phyloP scores from a whole-genome alignment of 2,329 filamentous ascomycete species.

The Penicillium expansum region DNA sequence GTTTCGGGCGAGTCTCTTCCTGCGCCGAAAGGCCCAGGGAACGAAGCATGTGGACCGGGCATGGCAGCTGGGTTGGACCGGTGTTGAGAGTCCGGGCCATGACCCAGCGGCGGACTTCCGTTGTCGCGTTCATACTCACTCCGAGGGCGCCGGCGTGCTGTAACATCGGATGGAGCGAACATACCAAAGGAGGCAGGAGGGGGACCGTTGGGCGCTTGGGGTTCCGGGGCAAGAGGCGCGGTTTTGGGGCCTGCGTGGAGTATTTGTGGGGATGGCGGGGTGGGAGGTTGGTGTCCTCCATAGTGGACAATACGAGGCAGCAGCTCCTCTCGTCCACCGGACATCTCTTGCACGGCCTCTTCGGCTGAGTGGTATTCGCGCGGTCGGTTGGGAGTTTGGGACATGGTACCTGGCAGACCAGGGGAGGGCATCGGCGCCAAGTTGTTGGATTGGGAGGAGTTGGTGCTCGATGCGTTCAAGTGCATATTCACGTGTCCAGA shows the following conservation, averaged over 20 bases:
- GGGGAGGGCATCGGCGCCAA: conserved; percentile 74
- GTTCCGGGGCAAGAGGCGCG: conserved; percentile 36
- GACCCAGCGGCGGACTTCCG: conserved; percentile 77
- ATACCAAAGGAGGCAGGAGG: conserved; percentile 49
- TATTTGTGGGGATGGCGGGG: conserved; percentile 69
- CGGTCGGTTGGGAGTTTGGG: conserved; percentile 60
- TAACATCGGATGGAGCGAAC: conserved; percentile 28
- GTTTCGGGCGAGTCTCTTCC: conserved; percentile 81
- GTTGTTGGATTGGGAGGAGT: conserved; percentile 61
- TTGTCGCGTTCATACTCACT: conserved; percentile 91
- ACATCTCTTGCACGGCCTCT: conserved; percentile 85
- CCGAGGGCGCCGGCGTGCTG: conserved; percentile 67
- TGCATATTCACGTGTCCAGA: conserved; percentile 35
- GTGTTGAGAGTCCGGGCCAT: conserved; percentile 58
- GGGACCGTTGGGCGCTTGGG: conserved; percentile 65
- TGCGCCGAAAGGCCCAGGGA: conserved; percentile 71
- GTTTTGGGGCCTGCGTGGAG: conserved; percentile 31
- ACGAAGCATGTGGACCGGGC: conserved; percentile 32
- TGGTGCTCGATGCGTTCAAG: conserved; percentile 61
- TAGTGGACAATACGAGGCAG: conserved; percentile 95
- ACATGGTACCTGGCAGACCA: conserved; percentile 57
- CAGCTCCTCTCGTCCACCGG: conserved; percentile 87
- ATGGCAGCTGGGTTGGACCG: conserved; percentile 38
- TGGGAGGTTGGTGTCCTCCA: conserved; percentile 87
- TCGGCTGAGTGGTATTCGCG: conserved; percentile 94